Conservation (phyloP, 768 basidiomycete species). For the Serendipita sp. region DNA sequence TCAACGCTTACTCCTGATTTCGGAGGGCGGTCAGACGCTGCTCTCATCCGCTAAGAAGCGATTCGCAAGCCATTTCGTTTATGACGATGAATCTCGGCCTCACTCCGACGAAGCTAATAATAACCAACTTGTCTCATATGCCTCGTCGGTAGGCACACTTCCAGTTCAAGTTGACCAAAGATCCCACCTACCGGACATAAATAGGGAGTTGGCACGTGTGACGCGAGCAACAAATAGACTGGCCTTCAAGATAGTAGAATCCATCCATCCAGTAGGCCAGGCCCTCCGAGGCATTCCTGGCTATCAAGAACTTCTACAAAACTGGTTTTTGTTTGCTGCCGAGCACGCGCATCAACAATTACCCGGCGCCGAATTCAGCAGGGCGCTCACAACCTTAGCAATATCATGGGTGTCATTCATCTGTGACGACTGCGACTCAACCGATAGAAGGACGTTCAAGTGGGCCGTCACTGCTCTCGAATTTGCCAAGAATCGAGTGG, state of each 20-base stretch:
- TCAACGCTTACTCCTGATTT: constrained; percentile 77
- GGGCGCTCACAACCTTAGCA: constrained; percentile 71
- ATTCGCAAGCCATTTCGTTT: constrained; percentile 47
- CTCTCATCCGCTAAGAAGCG: constrained; percentile 60
- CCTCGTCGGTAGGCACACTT: constrained; percentile 26
- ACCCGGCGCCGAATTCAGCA: constrained; percentile 58
- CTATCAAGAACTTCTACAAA: constrained; percentile 75
- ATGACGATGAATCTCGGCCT: constrained; percentile 13
- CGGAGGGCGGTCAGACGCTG: constrained; percentile 71
- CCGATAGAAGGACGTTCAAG: constrained; percentile 88
- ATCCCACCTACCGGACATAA: constrained; percentile 81
- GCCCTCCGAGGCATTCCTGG: constrained; percentile 43
- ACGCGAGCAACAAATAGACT: constrained; percentile 76
- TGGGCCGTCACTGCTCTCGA: constrained; percentile 97
- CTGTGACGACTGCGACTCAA: constrained; percentile 92
- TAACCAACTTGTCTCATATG: constrained; percentile 26
- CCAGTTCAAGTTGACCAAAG: constrained; percentile 59
- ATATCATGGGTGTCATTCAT: constrained; percentile 99
- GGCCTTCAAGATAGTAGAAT: constrained; percentile 84
- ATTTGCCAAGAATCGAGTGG: constrained; percentile 76
- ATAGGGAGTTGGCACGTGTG: constrained; percentile 80
- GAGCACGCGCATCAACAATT: constrained; percentile 82
- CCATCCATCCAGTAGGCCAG: constrained; percentile 70
- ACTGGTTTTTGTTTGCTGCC: constrained; percentile 94
- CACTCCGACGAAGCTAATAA: constrained; percentile 38